A percentile compares a stretch with the other conserved stretches of the same genome.
phyloP scores from a whole-genome alignment of 352 stramenopile genomes.

The Pythium guiyangense region DNA sequence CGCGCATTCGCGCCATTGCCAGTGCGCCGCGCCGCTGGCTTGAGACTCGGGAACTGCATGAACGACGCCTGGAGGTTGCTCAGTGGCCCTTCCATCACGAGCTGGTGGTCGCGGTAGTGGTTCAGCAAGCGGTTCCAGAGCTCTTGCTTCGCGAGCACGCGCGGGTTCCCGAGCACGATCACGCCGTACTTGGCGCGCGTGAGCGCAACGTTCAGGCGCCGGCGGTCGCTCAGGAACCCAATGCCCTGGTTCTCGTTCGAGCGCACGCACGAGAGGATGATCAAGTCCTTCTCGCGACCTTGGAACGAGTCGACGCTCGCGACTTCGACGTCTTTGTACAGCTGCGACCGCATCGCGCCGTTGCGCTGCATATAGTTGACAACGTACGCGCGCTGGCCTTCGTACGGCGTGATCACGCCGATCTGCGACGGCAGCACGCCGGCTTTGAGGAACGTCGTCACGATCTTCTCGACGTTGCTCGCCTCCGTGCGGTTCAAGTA shows the following conservation, averaged over 20 bases:
- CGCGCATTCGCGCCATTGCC: constrained; percentile 24
- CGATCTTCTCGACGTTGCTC: constrained; percentile 97
- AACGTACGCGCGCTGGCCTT: constrained; percentile 98
- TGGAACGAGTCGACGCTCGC: constrained; percentile 99
- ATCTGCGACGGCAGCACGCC: constrained; percentile 92
- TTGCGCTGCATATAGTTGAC: constrained; percentile 97
- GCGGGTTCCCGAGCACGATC: constrained; percentile 97
- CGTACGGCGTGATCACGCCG: constrained; percentile 97
- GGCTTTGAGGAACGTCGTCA: constrained; percentile 95
- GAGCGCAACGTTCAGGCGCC: constrained; percentile 98
- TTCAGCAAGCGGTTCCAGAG: constrained; percentile 97
- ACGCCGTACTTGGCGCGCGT: constrained; percentile 98
- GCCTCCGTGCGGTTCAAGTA: constrained; percentile 99
- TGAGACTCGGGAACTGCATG: constrained; percentile 94
- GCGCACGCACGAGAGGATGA: constrained; percentile 97
- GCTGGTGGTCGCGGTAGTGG: constrained; percentile 95
- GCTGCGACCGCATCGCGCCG: constrained; percentile 89
- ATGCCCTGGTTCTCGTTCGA: constrained; percentile 99
- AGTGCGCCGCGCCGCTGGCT: constrained; percentile 27
- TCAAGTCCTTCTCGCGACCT: constrained; percentile 99
- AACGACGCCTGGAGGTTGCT: constrained; percentile 96
- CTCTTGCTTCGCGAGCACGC: constrained; percentile 95
- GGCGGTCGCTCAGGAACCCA: constrained; percentile 97
- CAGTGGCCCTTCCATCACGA: constrained; percentile 95
- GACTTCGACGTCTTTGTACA: constrained; percentile 99